Conservation (phyloP, 1,284 basidiomycete genomes). For the Cutaneotrichosporon mucoides region DNA sequence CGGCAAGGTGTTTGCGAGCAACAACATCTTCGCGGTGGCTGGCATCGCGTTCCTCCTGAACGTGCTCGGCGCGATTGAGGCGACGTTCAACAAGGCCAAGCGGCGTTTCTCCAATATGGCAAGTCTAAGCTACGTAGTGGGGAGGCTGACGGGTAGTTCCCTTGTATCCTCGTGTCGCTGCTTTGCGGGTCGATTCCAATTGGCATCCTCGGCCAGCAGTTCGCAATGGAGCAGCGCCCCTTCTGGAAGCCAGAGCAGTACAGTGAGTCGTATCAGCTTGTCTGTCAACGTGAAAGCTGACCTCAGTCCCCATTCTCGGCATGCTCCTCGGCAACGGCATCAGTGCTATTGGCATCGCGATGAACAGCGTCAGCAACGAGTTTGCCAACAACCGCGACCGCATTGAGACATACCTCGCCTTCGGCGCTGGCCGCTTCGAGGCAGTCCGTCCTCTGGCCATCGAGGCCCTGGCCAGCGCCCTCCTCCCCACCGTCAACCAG, state of each 20-base stretch:
- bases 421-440: constrained; percentile 71
- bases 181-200: constrained; percentile 71
- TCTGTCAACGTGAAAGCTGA: no score
- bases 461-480: constrained; percentile 69
- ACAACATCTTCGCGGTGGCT: constrained; percentile 68
- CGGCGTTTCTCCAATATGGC: constrained; percentile 71
- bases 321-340: constrained; percentile 80
- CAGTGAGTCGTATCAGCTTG: constrained; percentile 52
- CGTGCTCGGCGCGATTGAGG: constrained; percentile 59
- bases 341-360: constrained; percentile 64
- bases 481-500: constrained; percentile 74
- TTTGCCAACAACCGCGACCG: constrained; percentile 68
- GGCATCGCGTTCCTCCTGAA: constrained; percentile 71
- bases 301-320: constrained; percentile 72
- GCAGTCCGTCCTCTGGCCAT: constrained; percentile 70
- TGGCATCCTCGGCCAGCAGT: constrained; percentile 69
- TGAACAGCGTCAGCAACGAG: constrained; percentile 50
- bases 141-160: constrained; percentile 55
- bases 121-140: constrained; percentile 12
- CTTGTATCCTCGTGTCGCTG: constrained; percentile 64
- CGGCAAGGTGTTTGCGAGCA: constrained; percentile 67
- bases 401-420: constrained; percentile 75
- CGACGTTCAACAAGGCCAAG: constrained; percentile 67
- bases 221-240: constrained; percentile 67
- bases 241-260: constrained; percentile 80